Conservation (phyloP, 73 alveolate species). For the Durusdinium trenchii region DNA sequence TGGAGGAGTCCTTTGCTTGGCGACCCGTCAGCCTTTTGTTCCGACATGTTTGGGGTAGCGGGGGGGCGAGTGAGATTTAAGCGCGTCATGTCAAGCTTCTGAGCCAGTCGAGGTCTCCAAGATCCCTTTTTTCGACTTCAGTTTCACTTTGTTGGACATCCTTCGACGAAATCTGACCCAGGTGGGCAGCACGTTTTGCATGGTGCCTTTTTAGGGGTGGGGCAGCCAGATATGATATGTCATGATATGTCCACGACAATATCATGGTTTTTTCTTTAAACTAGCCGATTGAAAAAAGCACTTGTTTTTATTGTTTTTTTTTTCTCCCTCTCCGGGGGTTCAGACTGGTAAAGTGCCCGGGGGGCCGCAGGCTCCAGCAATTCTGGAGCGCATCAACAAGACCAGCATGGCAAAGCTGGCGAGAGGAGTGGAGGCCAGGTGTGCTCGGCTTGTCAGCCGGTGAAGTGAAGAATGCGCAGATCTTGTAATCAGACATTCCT, state of each 20-base stretch:
- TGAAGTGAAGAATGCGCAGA: no score
- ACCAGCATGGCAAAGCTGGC: constrained; percentile 87
- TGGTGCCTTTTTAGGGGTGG: no score
- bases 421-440: constrained; percentile 65
- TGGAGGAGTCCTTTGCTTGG: constrained; percentile 90
- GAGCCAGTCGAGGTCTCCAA: constrained; percentile 68
- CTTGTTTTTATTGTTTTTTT: no score
- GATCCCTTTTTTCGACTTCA: constrained; percentile 80
- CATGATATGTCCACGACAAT: no score
- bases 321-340: no score
- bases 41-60: background rate
- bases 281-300: no score
- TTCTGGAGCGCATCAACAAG: constrained; percentile 72
- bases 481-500: no score
- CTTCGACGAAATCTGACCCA: constrained; percentile 47
- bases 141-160: constrained; percentile 74
- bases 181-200: background rate
- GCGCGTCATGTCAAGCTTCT: background rate
- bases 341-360: no score
- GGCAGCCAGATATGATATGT: background rate
- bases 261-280: no score
- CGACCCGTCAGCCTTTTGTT: background rate
- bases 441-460: no score
- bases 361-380: constrained; percentile 29
- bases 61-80: background rate